phyloP scores from a whole-genome alignment of 345 rosid genomes.

The Rhizophora mangle region DNA sequence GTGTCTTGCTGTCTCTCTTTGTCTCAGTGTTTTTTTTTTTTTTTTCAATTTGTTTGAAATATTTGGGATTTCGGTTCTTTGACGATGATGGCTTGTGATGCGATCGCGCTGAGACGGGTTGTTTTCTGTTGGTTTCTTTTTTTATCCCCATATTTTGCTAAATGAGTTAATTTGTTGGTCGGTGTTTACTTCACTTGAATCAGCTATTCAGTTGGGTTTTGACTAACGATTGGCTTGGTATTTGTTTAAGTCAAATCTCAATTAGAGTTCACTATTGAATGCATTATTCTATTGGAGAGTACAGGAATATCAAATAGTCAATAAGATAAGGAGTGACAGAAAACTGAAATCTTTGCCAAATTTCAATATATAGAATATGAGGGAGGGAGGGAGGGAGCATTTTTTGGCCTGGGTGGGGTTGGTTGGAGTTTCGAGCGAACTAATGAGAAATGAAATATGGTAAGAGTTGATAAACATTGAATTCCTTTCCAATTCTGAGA shows the following conservation, averaged over 20 bases:
- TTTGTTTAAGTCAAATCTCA: no score
- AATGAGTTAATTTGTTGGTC: background rate
- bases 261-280: no score
- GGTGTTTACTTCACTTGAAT: background rate
- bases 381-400: no score
- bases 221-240: no score
- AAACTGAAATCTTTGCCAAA: no score
- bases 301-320: no score
- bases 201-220: background rate
- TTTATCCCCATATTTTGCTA: background rate
- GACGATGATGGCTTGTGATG: background rate
- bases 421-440: no score
- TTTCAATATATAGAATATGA: no score
- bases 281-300: no score
- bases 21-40: background rate
- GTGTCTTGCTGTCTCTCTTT: no score
- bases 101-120: slow-evolving; percentile 5
- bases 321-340: no score
- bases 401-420: no score
- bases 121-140: background rate
- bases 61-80: background rate
- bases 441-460: background rate
- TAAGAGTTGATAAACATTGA: background rate
- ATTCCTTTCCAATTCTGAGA: background rate
- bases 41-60: background rate